Conservation (phyloP, 345 rosid species). For the Syzygium aqueum region DNA sequence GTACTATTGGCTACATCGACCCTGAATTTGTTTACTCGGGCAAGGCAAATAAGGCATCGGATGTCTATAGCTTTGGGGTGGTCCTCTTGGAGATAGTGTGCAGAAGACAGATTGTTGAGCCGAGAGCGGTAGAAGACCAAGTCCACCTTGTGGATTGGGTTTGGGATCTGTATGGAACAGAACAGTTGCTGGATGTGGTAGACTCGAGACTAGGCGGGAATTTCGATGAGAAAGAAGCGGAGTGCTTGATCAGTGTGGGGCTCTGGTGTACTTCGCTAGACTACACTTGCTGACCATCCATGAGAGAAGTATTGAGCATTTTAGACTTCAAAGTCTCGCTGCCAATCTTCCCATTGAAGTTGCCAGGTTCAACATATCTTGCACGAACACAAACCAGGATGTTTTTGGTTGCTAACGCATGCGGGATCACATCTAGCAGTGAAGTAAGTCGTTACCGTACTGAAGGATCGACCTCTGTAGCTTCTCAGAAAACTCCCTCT, state of each 20-base stretch:
- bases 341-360: no score
- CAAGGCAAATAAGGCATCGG: background rate
- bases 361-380: no score
- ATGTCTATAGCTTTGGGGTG: background rate
- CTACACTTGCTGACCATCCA: background rate
- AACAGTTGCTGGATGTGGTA: background rate
- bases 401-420: no score
- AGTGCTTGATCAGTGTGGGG: background rate
- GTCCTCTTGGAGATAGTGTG: background rate
- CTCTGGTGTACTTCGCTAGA: background rate
- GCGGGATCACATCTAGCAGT: no score
- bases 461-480: no score
- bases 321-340: background rate
- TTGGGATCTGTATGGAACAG: background rate
- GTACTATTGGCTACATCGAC: accelerated
- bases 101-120: background rate
- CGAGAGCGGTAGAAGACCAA: background rate
- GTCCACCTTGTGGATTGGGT: background rate
- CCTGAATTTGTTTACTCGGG: background rate
- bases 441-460: no score
- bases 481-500: no score
- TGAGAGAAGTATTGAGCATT: background rate
- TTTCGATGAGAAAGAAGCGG: background rate
- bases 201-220: background rate
- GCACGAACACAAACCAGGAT: no score